These are phyloP conservation scores for Tetracladium setigerum DNA, from an alignment of 495 filamentous ascomycete genomes.

Conservation along the genomic window DNA sequence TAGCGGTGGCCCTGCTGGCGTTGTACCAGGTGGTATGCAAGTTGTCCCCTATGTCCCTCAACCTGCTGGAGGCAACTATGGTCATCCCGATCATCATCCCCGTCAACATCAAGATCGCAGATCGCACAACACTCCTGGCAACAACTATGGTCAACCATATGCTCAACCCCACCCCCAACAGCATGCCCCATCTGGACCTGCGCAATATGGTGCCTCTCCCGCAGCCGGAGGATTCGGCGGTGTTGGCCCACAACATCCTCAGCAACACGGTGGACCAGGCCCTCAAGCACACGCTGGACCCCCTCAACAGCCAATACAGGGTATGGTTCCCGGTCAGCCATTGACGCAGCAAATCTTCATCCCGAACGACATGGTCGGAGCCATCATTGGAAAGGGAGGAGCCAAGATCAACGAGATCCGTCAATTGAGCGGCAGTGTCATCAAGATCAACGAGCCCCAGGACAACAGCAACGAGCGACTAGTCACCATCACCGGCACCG, in stretches of 20 bases:
- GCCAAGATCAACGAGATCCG: slow-evolving; percentile 99
- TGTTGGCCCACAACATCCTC: slow-evolving; percentile 72
- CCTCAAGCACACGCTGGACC: slow-evolving; percentile 46
- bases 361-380: slow-evolving; percentile 98
- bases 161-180: slow-evolving; percentile 44
- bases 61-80: slow-evolving; percentile 83
- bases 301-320: slow-evolving; percentile 63
- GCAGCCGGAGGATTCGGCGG: slow-evolving; percentile 56
- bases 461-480: slow-evolving; percentile 98
- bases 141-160: slow-evolving; percentile 64
- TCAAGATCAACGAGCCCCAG: slow-evolving; percentile 99
- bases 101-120: slow-evolving; percentile 55
- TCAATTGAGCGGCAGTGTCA: slow-evolving; percentile 92
- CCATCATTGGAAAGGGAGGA: slow-evolving; percentile 97
- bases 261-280: slow-evolving; percentile 49
- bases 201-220: slow-evolving; percentile 69
- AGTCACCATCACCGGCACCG: slow-evolving; percentile 94
- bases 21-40: slow-evolving; percentile 94
- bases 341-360: slow-evolving; percentile 98
- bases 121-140: slow-evolving; percentile 45
- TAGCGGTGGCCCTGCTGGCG: slow-evolving; percentile 85
- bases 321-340: slow-evolving; percentile 73
- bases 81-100: slow-evolving; percentile 80
- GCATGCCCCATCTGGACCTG: slow-evolving; percentile 57
- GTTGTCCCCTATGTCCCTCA: slow-evolving; percentile 94